Base-by-base conservation (phyloP, 1,139 yeast species). In the Saccharomyces uvarum region DNA sequence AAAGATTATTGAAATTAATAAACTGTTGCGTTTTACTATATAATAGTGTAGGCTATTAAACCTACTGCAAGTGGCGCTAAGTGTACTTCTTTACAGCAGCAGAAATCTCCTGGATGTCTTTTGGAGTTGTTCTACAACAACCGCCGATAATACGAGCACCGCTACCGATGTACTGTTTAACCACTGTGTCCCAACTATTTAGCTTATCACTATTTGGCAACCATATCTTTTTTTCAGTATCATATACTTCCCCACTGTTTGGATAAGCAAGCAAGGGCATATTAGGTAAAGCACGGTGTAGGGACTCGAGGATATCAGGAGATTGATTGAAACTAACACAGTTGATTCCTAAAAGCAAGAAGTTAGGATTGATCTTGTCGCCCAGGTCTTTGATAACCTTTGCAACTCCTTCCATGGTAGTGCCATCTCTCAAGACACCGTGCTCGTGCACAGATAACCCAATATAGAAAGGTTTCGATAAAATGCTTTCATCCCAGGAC, bases 301-400 rank as follows among this genome's bases (percentile, higher is more conserved):
- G 52, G 0, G 56, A 41, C 27, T 57, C 54, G 31, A 67, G 50
- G 33, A 64, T 64, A 7, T 54, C 56, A 13, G 57, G 53, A 2
- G 68, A 61, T 19, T 62, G 54, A 33, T 61, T 59, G 56, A 59
- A 65, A 47, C 66, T 61, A 6, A 63, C 64, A 52, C 70, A 67
- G 51, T 67, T 67, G 21, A 63, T 62, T 4, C 70, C 70, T 28
- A 63, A 42, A 14, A 61, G 47, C 21, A 58, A 8, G 9, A 66
- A 57, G 52, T 65, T 64, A 8, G 59, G 55, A 48, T 65, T 62
- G 26, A 59, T 11, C 38, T 57, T 32, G 79, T 82, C 56, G 73
- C 73, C 66, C 19, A 56, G 47, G 71, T 72, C n/a, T 76, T 77
- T 60, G 48, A 62, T 56, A 9, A 59, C 41, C 5, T 55, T 50